Percentiles rank a stretch among this genome's conserved stretches.
These are phyloP conservation scores for Acer campestre DNA, from an alignment of 345 rosid species.

Conservation along the genomic window DNA sequence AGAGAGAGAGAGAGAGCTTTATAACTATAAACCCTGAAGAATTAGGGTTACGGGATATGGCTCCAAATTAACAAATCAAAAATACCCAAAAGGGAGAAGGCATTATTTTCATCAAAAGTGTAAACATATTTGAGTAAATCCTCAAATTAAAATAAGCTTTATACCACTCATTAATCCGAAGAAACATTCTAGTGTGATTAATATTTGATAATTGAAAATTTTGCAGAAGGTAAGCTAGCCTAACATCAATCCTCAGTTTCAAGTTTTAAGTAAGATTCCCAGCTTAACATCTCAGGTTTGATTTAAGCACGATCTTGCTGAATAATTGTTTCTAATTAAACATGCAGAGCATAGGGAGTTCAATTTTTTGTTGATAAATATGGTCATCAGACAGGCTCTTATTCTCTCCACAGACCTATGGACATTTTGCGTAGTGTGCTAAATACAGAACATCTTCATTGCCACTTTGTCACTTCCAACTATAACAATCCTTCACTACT, in stretches of 20 bases:
- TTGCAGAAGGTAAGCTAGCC: too few relatives aligned
- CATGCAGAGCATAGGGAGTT: neutral
- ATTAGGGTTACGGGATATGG: too few relatives aligned
- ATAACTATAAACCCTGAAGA: too few relatives aligned
- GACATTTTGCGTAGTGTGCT: neutral
- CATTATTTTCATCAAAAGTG: neutral
- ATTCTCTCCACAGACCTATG: neutral
- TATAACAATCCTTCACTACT: neutral
- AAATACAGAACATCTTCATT: neutral
- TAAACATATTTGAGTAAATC: neutral
- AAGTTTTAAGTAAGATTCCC: too few relatives aligned
- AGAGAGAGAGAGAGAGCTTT: too few relatives aligned
- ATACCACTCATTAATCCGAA: neutral
- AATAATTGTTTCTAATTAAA: too few relatives aligned
- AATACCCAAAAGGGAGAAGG: too few relatives aligned
- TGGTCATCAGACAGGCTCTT: neutral
- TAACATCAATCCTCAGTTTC: too few relatives aligned
- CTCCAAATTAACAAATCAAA: too few relatives aligned
- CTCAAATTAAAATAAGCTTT: neutral
- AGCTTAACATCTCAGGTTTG: neutral
- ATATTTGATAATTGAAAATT: too few relatives aligned
- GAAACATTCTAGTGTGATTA: neutral
- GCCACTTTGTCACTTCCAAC: neutral
- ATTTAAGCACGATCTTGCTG: neutral
- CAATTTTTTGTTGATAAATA: neutral